Evolutionary conservation across 495 filamentous ascomycete species (phyloP), one percentile per base, ranked within the genome.

Genomic region (Ramalina peruviana): DNA sequence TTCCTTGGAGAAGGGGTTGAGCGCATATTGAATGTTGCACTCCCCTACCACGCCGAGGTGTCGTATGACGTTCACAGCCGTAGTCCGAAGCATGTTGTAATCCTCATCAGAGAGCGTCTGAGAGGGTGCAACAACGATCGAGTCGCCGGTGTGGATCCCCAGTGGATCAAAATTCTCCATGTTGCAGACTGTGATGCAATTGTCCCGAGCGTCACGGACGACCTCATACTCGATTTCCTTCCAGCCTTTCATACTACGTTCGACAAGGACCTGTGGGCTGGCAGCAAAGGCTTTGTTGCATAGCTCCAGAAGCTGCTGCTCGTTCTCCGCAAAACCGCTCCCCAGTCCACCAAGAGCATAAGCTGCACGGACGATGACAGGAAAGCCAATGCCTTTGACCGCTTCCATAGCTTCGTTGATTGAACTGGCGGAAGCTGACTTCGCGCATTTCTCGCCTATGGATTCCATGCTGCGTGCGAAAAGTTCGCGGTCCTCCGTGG

Each of bases 101-200:
- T 98, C 92, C 62, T 95, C 90, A 53, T 98, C 93, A 10, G 88
- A 92, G 26, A 98, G 78, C 0, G 92, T 98, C 66, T 97, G 92
- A 10, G 88, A 95, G 21, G 92, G 92, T 4, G 92, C 93, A 19
- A 98, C 92, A 49, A 98, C 92, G 60, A 98, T 98, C 23, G 90
- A 96, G 67, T 98, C 92, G 64, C 92, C 92, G 9, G 92, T 98
- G 61, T 98, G 92, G 49, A 97, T 96, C 59, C 92, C 92, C 27
- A 98, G 81, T 53, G 92, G 92, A 68, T 98, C 92, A 56, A 98
- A 97, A 66, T 98, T 98, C 68, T 98, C 92, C 92, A 98, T 98
- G 72, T 98, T 98, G 70, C 92, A 98, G 54, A 98, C 92, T 6
- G 92, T 98, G 64, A 98, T 97, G 68, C 92, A 98, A 74, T 98